Conservation (phyloP, 2,329 filamentous ascomycete genomes). For the Cercospora zeae-maydis region DNA sequence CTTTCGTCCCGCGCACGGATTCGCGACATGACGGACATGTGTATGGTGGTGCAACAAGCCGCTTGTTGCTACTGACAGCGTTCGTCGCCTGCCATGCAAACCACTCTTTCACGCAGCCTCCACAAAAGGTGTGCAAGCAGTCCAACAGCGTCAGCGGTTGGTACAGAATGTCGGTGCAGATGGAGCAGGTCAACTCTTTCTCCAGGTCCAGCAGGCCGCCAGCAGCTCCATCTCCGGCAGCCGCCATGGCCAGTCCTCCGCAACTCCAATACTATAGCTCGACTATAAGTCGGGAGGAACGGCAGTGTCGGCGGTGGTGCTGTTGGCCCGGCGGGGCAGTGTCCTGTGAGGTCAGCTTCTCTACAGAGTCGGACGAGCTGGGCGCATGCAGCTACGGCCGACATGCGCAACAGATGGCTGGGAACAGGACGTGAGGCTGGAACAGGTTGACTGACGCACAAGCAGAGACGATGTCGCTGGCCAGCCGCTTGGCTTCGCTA, state of each 20-base stretch:
- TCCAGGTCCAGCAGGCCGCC: slow-evolving; percentile 62
- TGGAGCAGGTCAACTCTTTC: slow-evolving; percentile 92
- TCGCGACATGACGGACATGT: slow-evolving; percentile 94
- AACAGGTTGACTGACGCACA: not conserved
- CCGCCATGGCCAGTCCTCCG: slow-evolving; percentile 8
- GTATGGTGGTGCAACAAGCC: slow-evolving; percentile 54
- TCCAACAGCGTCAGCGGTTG: slow-evolving; percentile 41
- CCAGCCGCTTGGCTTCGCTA: slow-evolving; percentile 2
- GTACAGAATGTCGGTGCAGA: slow-evolving; percentile 74
- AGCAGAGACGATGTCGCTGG: not conserved
- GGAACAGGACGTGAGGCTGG: not conserved
- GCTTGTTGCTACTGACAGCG: slow-evolving; percentile 41
- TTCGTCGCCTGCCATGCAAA: slow-evolving; percentile 73
- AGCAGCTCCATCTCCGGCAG: slow-evolving; percentile 3
- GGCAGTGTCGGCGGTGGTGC: not conserved
- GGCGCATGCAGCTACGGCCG: not conserved
- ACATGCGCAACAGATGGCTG: not conserved
- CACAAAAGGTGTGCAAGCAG: slow-evolving; percentile 72
- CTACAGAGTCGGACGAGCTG: not conserved
- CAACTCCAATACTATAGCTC: not conserved
- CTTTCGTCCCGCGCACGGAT: slow-evolving; percentile 76
- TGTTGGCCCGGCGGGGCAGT: not conserved
- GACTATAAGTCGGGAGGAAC: not conserved
- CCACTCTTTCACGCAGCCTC: slow-evolving; percentile 93
- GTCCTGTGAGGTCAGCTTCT: slow-evolving; percentile 11